phyloP scores from a whole-genome alignment of 140 eudicot species.

The Stevia rebaudiana region DNA sequence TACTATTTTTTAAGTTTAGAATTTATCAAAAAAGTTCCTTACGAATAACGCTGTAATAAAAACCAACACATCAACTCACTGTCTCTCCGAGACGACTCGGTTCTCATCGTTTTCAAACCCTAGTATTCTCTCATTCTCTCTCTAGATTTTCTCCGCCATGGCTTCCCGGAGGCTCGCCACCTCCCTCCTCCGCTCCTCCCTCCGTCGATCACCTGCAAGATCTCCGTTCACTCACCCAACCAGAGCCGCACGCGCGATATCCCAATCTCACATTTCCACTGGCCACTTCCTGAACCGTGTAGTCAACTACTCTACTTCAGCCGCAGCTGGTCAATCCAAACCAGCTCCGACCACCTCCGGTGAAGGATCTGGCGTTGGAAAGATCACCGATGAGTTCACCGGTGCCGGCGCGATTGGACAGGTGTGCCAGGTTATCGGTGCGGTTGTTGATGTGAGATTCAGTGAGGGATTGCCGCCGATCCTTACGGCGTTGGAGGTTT shows the following conservation, averaged over 20 bases:
- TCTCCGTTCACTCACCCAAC: constrained; percentile 23
- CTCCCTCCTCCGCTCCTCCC: constrained; percentile 37
- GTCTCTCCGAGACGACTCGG: constrained; percentile 15
- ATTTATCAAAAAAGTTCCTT: neutral
- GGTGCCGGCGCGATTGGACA: constrained; percentile 43
- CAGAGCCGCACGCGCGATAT: constrained; percentile 19
- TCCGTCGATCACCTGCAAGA: constrained; percentile 31
- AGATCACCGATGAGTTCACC: constrained; percentile 49
- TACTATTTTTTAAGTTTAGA: neutral
- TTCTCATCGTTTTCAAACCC: constrained; percentile 29
- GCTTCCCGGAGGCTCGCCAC: constrained; percentile 40
- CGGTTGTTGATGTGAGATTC: constrained; percentile 49
- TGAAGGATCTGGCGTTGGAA: constrained; percentile 24
- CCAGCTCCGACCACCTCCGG: constrained; percentile 6
- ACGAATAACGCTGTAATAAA: constrained; percentile 11
- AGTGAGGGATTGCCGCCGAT: constrained; percentile 60
- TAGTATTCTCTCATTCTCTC: constrained; percentile 18
- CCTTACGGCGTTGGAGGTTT: constrained; percentile 55
- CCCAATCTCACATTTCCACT: constrained; percentile 19
- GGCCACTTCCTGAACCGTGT: constrained; percentile 25
- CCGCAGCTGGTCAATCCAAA: constrained; percentile 16
- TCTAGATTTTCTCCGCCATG: constrained; percentile 22
- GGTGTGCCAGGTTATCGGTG: constrained; percentile 83
- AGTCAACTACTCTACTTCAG: constrained; percentile 36
- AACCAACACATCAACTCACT: neutral